These are phyloP conservation scores for Mucor circinelloides DNA, from an alignment of 371 early-diverging fungal genomes.

Conservation along the genomic window DNA sequence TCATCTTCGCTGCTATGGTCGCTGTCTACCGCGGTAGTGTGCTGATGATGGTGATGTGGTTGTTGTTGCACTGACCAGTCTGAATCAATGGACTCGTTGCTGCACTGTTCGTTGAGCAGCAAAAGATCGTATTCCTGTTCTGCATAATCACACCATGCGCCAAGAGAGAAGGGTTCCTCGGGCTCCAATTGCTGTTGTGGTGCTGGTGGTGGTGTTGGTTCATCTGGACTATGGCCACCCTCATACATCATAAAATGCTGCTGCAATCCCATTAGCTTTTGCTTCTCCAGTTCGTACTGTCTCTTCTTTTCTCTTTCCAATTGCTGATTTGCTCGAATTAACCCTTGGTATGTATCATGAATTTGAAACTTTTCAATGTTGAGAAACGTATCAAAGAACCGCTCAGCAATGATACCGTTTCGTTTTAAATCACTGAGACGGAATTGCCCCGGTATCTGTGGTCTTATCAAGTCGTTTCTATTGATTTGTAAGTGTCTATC, in stretches of 20 bases:
- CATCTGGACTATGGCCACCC: background rate
- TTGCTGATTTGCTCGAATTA: constrained; percentile 37
- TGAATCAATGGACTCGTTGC: background rate
- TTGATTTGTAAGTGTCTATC: background rate
- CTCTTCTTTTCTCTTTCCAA: constrained; percentile 21
- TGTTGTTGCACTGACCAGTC: constrained; percentile 1
- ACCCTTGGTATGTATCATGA: constrained; percentile 46
- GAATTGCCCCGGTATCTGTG: constrained; percentile 42
- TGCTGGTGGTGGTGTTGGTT: background rate
- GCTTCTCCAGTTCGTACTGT: constrained; percentile 6
- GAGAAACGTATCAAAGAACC: constrained; percentile 53
- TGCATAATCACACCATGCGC: constrained; percentile 26
- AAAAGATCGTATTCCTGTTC: constrained; percentile 21
- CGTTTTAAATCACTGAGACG: constrained; percentile 41
- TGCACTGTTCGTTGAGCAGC: constrained; percentile 15
- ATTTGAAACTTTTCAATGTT: constrained; percentile 48
- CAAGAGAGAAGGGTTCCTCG: constrained; percentile 3
- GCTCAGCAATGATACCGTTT: constrained; percentile 46
- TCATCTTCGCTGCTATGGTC: background rate
- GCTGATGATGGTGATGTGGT: background rate
- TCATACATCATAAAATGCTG: background rate
- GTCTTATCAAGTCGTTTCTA: constrained; percentile 53
- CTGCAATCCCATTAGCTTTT: background rate
- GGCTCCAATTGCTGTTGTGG: background rate
- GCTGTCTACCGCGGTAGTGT: background rate